phyloP scores from a whole-genome alignment of 2,329 filamentous ascomycete genomes.

The Ampelomyces quisqualis region DNA sequence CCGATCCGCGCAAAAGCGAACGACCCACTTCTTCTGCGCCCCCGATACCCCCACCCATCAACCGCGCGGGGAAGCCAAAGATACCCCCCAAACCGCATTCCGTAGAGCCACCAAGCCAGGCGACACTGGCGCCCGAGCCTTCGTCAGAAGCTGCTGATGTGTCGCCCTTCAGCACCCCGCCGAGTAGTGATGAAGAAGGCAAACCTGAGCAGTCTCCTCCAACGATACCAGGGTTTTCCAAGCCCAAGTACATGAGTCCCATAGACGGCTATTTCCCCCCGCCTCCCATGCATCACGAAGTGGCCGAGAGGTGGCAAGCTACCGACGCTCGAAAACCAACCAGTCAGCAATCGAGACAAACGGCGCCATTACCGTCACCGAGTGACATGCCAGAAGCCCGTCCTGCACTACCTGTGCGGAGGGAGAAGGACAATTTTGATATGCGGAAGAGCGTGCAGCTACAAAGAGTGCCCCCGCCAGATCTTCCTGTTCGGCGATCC shows the following conservation, averaged over 20 bases:
- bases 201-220: constrained; percentile 34
- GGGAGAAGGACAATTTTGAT: constrained; percentile 39
- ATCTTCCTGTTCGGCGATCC: constrained; percentile 40
- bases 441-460: constrained; percentile 39
- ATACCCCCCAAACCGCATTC: constrained; percentile 54
- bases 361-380: constrained; percentile 14
- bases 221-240: constrained; percentile 25
- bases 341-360: constrained; percentile 22
- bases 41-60: constrained; percentile 67
- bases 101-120: constrained; percentile 22
- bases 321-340: constrained; percentile 23
- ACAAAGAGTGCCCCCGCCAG: constrained; percentile 32
- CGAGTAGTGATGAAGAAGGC: constrained; percentile 67
- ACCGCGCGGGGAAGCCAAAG: constrained; percentile 77
- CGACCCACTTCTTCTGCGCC: constrained; percentile 45
- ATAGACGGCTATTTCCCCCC: constrained; percentile 40
- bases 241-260: constrained; percentile 20
- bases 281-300: constrained; percentile 31
- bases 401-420: constrained; percentile 52
- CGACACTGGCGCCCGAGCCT: constrained; percentile 44
- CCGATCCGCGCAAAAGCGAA: constrained; percentile 36
- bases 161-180: constrained; percentile 86
- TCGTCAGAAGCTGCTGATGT: constrained; percentile 51
- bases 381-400: constrained; percentile 47
- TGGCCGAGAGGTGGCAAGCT: constrained; percentile 28